A percentile compares a stretch with the other conserved stretches of the same genome.
Evolutionary conservation across 2,329 filamentous ascomycete species (phyloP).

Genomic region (Verticillium isaacii): DNA sequence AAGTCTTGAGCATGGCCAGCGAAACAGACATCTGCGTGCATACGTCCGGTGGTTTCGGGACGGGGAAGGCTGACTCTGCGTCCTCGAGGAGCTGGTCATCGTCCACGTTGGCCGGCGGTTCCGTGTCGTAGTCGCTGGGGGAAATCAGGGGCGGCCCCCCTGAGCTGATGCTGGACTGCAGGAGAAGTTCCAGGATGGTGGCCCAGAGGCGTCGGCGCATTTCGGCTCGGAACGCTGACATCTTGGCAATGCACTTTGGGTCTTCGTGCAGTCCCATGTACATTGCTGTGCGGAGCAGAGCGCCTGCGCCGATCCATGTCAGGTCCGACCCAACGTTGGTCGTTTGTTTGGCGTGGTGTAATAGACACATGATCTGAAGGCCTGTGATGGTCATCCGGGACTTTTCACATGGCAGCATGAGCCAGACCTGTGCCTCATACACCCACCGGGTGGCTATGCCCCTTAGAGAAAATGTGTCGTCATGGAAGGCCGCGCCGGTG

Average conservation of each 20-base stretch:
- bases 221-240: constrained; percentile 44
- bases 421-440: constrained; percentile 47
- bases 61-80: constrained; percentile 11
- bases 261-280: constrained; percentile 56
- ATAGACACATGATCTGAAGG: constrained; percentile 48
- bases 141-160: constrained; percentile 46
- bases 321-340: constrained; percentile 44
- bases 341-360: constrained; percentile 43
- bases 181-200: constrained; percentile 48
- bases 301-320: constrained; percentile 46
- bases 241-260: constrained; percentile 41
- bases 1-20: constrained; percentile 38
- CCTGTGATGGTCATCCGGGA: constrained; percentile 40
- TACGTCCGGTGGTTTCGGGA: constrained; percentile 15
- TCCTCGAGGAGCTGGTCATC: constrained; percentile 44
- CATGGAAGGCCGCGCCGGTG: constrained; percentile 42
- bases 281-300: constrained; percentile 48
- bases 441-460: constrained; percentile 43
- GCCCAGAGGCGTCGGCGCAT: constrained; percentile 53
- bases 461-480: constrained; percentile 38
- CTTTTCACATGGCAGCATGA: constrained; percentile 42
- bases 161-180: constrained; percentile 45
- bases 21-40: constrained; percentile 47
- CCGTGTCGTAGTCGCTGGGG: constrained; percentile 43
- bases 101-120: constrained; percentile 43